These are phyloP conservation scores for Oryza australiensis DNA, from an alignment of 176 grass and related monocot species.

Conservation along the genomic window DNA sequence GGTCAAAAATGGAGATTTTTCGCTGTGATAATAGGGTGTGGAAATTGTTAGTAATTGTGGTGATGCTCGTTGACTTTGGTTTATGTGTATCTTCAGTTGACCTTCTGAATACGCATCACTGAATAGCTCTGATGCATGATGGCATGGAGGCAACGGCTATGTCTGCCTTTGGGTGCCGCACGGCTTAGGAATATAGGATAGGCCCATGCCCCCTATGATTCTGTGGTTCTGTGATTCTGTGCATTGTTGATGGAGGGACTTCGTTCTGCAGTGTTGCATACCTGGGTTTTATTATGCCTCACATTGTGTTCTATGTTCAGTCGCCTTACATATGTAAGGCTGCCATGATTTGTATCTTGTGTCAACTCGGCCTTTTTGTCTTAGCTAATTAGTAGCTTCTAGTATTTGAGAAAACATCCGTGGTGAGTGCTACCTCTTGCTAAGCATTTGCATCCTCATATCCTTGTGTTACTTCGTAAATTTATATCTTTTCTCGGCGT, in stretches of 20 bases:
- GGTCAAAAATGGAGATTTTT: too few species aligned
- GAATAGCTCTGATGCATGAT: neutral
- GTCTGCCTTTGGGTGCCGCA: neutral
- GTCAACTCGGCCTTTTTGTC: neutral
- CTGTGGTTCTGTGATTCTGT: neutral
- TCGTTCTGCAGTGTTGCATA: neutral
- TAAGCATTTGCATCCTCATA: neutral
- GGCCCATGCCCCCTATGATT: neutral
- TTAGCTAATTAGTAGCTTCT: constrained; percentile 2
- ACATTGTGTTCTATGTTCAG: neutral
- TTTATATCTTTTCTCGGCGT: neutral
- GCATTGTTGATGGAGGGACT: neutral
- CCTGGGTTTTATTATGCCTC: neutral
- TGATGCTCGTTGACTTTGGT: neutral
- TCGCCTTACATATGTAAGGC: too few species aligned
- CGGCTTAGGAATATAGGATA: too few species aligned
- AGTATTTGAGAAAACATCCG: neutral
- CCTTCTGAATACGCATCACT: neutral
- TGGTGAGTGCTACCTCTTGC: neutral
- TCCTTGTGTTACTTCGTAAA: neutral
- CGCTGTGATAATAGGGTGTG: neutral
- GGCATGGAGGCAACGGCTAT: neutral
- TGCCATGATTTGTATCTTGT: neutral
- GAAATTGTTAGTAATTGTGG: neutral
- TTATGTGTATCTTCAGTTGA: neutral